Percentiles rank a stretch among this genome's conserved stretches.
Evolutionary conservation across 1,139 yeast species (phyloP).

Genomic region (Zygosaccharomyces pseudobailii): DNA sequence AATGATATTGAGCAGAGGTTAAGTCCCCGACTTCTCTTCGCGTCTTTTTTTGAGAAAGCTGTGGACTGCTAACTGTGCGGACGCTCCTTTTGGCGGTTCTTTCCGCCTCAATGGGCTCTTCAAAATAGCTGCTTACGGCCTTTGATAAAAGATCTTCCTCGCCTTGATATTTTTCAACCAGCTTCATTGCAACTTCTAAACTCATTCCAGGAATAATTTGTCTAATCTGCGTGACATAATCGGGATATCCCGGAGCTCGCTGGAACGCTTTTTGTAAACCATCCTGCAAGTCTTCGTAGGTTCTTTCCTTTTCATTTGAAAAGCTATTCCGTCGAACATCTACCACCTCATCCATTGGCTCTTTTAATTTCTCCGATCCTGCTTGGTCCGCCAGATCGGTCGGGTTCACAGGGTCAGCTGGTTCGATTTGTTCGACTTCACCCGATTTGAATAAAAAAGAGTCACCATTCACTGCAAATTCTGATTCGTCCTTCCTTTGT

Average conservation of each 20-base stretch:
- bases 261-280: slow-evolving; percentile 1
- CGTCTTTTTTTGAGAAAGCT: slow-evolving; percentile 1
- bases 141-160: slow-evolving; percentile 14
- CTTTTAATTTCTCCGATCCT: neutral
- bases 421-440: neutral
- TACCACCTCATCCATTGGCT: neutral
- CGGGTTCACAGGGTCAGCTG: neutral
- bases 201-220: slow-evolving; percentile 16
- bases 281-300: neutral
- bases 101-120: slow-evolving; percentile 3
- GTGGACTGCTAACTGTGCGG: neutral
- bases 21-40: slow-evolving; percentile 5
- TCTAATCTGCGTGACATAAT: slow-evolving; percentile 11
- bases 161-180: slow-evolving; percentile 10
- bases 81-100: neutral
- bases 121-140: slow-evolving; percentile 19
- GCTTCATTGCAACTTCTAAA: slow-evolving; percentile 6
- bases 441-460: slow-evolving; percentile 8
- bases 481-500: slow-evolving; percentile 4
- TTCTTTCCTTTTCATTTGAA: neutral
- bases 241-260: neutral
- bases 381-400: neutral
- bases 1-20: neutral
- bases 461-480: slow-evolving; percentile 2
- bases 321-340: neutral